Conservation (phyloP, 306 rosid species). For the Ochetophila trinervis region DNA sequence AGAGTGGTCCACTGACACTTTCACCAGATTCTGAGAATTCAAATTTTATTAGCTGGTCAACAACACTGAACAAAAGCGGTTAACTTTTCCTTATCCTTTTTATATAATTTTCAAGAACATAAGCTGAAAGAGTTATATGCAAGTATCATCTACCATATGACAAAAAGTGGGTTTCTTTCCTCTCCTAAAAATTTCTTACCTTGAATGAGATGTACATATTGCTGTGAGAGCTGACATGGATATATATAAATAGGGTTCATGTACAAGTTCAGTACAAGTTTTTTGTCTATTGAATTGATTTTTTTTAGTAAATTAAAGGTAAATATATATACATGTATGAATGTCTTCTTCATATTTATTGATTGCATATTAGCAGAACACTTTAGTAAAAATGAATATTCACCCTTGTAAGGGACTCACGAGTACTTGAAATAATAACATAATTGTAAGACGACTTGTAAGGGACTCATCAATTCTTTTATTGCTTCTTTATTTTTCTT, state of each 20-base stretch:
- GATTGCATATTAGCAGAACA: too few species aligned
- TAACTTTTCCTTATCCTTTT: constrained; percentile 20
- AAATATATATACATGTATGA: too few species aligned
- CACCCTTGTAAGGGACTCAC: too few species aligned
- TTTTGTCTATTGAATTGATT: too few species aligned
- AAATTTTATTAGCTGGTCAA: constrained; percentile 32
- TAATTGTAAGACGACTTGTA: too few species aligned
- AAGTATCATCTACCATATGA: neutral
- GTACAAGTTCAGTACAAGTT: neutral
- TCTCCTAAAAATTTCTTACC: constrained; percentile 7
- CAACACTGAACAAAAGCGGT: constrained; percentile 52
- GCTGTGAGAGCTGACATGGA: constrained; percentile 15
- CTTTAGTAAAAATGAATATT: too few species aligned
- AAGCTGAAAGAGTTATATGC: constrained; percentile 2
- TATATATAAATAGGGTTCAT: constrained; percentile 17
- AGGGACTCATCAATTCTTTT: too few species aligned
- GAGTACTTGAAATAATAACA: too few species aligned
- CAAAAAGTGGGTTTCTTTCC: constrained; percentile 11
- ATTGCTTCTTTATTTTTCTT: too few species aligned
- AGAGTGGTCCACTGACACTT: constrained; percentile 42
- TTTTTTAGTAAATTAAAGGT: too few species aligned
- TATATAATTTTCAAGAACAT: neutral
- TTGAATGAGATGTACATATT: constrained; percentile 38
- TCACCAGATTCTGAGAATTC: constrained; percentile 49
- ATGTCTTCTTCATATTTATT: too few species aligned